Evolutionary conservation across 139 green algal species (phyloP), one percentile per base, ranked within the genome.

Genomic region (Micractinium conductrix): DNA sequence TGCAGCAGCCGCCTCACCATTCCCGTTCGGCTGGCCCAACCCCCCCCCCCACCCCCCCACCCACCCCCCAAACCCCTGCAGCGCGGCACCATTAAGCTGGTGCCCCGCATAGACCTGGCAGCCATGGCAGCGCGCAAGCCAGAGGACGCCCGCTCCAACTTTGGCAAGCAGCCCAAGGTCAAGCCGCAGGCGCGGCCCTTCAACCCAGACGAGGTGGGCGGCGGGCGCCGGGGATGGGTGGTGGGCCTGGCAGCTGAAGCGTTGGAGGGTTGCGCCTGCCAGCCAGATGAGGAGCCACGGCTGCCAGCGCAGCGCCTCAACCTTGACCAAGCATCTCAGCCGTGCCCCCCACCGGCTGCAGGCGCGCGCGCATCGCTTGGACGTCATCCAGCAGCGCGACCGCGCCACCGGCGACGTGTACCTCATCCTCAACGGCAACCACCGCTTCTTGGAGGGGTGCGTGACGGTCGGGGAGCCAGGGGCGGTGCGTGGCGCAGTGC

Each of bases 21-120:
- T n/a, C n/a, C n/a, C n/a, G n/a, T n/a, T n/a, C n/a, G n/a, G n/a
- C n/a, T n/a, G n/a, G n/a, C n/a, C n/a, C n/a, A n/a, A n/a, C n/a
- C n/a, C n/a, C n/a, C n/a, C n/a, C n/a, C n/a, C n/a, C n/a, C n/a
- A n/a, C n/a, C n/a, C n/a, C n/a, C n/a, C n/a, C n/a, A n/a, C n/a
- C n/a, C n/a, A n/a, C n/a, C n/a, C n/a, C n/a, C n/a, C n/a, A n/a
- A n/a, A n/a, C n/a, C 6, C n/a, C 9, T 55, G 75, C 78, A 73
- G 5, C 80, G 83, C 24, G 88, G 86, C 62, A 92, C 76, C 35
- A 83, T 95, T 33, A 91, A 93, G 72, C 69, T 98, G 50, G 88
- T 99, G 43, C 96, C 96, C 0, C 93, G 96, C 60, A 80, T 98
- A 67, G 96, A 99, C 91, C 91, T 95, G 38, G 83, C 89, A 4